Conservation (phyloP, 805 yeast species). For the Kuraishia capsulata region DNA sequence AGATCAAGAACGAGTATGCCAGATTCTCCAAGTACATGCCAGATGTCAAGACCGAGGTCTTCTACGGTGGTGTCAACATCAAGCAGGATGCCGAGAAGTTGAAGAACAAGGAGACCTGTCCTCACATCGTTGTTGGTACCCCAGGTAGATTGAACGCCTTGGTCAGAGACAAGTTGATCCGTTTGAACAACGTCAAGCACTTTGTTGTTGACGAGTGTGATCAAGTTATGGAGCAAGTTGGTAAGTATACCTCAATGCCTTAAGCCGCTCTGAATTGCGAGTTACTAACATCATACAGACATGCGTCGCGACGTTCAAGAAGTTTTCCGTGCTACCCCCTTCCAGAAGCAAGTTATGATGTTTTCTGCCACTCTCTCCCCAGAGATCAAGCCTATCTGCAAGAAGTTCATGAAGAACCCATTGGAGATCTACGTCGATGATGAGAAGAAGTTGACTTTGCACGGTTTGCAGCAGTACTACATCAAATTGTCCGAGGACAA, state of each 20-base stretch:
- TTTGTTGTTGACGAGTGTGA: slow-evolving; percentile 98
- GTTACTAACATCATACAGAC: slow-evolving; percentile 28
- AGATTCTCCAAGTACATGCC: slow-evolving; percentile 98
- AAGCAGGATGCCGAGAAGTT: slow-evolving; percentile 78
- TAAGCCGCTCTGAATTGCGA: not conserved
- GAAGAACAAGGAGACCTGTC: slow-evolving; percentile 88
- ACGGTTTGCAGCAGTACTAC: slow-evolving; percentile 96
- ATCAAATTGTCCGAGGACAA: slow-evolving; percentile 83
- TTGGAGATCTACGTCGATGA: slow-evolving; percentile 96
- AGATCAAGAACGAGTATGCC: slow-evolving; percentile 93
- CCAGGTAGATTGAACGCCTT: slow-evolving; percentile 97
- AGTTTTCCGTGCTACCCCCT: slow-evolving; percentile 94
- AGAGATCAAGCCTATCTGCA: slow-evolving; percentile 94
- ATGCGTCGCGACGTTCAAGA: slow-evolving; percentile 99
- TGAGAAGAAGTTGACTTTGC: slow-evolving; percentile 93
- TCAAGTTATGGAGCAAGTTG: slow-evolving; percentile 72
- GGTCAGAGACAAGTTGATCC: slow-evolving; percentile 82
- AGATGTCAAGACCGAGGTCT: slow-evolving; percentile 92
- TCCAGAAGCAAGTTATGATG: slow-evolving; percentile 99
- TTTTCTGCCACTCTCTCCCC: slow-evolving; percentile 92
- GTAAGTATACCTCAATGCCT: slow-evolving; percentile 14
- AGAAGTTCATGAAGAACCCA: slow-evolving; percentile 97
- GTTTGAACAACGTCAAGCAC: slow-evolving; percentile 83
- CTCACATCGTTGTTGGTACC: slow-evolving; percentile 95
- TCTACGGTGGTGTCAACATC: slow-evolving; percentile 92